Conservation (phyloP, 371 early-diverging fungal genomes). For the Rhizomucor miehei region DNA sequence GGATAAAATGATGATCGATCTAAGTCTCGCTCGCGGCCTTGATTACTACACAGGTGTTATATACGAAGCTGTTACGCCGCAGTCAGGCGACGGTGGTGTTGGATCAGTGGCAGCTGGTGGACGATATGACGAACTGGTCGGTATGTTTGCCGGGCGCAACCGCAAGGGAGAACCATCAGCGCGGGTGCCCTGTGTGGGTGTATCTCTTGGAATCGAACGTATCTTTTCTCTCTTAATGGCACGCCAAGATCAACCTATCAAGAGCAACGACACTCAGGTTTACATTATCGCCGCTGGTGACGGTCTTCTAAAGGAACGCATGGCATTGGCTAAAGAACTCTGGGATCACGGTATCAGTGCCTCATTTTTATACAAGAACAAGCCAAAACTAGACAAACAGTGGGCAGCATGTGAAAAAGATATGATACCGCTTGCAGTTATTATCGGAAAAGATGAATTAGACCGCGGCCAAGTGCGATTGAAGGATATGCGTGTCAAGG, state of each 20-base stretch:
- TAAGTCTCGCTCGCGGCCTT: conserved; percentile 96
- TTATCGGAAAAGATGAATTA: conserved; percentile 85
- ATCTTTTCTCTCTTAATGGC: conserved; percentile 88
- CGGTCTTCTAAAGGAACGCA: conserved; percentile 87
- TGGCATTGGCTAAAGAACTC: conserved; percentile 81
- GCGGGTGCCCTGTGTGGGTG: conserved; percentile 96
- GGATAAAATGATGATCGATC: conserved; percentile 82
- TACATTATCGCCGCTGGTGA: conserved; percentile 83
- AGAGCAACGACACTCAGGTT: conserved; percentile 81
- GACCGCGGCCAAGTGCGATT: conserved; percentile 74
- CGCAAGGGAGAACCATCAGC: conserved; percentile 59
- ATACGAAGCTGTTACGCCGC: conserved; percentile 91
- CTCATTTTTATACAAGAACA: conserved; percentile 84
- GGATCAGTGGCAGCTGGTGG: conserved; percentile 99
- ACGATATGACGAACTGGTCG: conserved; percentile 98
- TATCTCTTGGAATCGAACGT: conserved; percentile 97
- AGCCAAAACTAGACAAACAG: conserved; percentile 81
- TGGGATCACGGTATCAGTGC: conserved; percentile 87
- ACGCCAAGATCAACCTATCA: conserved; percentile 57
- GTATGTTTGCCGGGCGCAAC: conserved; percentile 80
- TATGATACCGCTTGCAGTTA: conserved; percentile 85
- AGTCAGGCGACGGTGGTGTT: conserved; percentile 71
- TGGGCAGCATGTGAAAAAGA: conserved; percentile 81
- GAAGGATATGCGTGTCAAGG: conserved; percentile 79
- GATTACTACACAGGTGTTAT: conserved; percentile 99